A percentile compares a stretch with the other conserved stretches of the same genome.
Conservation (phyloP, 768 basidiomycete species). For the Russula abietina region DNA sequence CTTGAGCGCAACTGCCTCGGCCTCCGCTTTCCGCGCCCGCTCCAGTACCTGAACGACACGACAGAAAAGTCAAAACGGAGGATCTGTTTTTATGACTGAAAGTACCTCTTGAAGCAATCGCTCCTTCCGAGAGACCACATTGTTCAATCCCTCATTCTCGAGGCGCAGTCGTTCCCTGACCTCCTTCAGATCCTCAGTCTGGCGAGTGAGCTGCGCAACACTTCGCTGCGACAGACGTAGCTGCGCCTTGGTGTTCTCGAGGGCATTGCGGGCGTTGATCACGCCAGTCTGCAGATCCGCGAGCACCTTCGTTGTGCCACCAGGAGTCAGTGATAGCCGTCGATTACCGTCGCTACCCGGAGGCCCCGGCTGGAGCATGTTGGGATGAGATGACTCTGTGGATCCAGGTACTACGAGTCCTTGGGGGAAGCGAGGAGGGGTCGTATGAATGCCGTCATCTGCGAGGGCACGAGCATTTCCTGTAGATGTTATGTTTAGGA, state of each 20-base stretch:
- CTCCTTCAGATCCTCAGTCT: slow-evolving; percentile 86
- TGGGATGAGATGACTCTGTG: slow-evolving; percentile 33
- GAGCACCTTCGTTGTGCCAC: slow-evolving; percentile 81
- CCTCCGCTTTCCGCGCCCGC: slow-evolving; percentile 81
- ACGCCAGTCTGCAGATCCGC: slow-evolving; percentile 85
- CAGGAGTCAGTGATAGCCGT: slow-evolving; percentile 58
- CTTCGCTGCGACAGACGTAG: slow-evolving; percentile 73
- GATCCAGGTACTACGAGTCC: slow-evolving; percentile 30
- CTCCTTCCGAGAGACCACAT: slow-evolving; percentile 84
- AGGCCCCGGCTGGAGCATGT: slow-evolving; percentile 25
- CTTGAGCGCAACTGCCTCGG: slow-evolving; percentile 63
- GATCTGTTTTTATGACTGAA: background rate
- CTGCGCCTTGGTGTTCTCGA: slow-evolving; percentile 84
- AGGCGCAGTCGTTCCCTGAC: slow-evolving; percentile 72
- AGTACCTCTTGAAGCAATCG: slow-evolving; percentile 76
- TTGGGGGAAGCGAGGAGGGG: slow-evolving; percentile 25
- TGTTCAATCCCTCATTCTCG: slow-evolving; percentile 85
- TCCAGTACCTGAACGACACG: slow-evolving; percentile 54
- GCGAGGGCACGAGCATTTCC: slow-evolving; percentile 82
- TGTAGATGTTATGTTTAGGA: slow-evolving; percentile 31
- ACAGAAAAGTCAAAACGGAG: background rate
- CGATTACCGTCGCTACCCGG: slow-evolving; percentile 38
- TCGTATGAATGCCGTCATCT: slow-evolving; percentile 52
- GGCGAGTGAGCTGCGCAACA: slow-evolving; percentile 77
- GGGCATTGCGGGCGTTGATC: slow-evolving; percentile 65